These are phyloP conservation scores for Crassisporium funariophilum DNA, from an alignment of 768 basidiomycete genomes.

Conservation along the genomic window DNA sequence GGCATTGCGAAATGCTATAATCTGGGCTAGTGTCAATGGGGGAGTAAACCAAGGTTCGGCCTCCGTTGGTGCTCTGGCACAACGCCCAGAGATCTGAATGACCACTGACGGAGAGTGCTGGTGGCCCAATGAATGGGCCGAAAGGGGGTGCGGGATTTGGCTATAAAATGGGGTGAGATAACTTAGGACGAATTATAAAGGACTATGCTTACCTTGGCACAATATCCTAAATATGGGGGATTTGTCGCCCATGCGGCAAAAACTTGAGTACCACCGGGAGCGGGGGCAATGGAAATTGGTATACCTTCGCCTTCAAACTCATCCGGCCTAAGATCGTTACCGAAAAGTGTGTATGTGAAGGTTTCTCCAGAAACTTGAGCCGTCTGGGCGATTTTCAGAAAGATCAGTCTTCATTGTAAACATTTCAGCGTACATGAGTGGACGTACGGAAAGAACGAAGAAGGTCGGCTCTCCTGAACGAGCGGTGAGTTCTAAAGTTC, in stretches of 20 bases:
- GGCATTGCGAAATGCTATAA: no score
- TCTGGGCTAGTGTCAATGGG: no score
- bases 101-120: conserved; percentile 14
- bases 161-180: not conserved
- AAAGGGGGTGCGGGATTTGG: conserved; percentile 13
- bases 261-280: not conserved
- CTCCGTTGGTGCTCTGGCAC: no score
- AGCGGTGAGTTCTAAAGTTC: conserved; percentile 5
- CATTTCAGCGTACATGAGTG: no score
- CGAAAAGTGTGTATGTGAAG: not conserved
- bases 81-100: conserved; percentile 12
- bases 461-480: no score
- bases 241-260: conserved; percentile 1
- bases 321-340: not conserved
- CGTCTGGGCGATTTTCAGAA: no score
- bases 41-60: no score
- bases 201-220: not conserved
- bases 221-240: not conserved
- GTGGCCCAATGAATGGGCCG: conserved; percentile 19
- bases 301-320: conserved; percentile 6
- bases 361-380: no score
- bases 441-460: no score
- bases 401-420: no score
- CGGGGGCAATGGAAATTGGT: conserved; percentile 1
- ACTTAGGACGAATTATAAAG: not conserved